A percentile compares a stretch with the other conserved stretches of the same genome.
phyloP scores from a whole-genome alignment of 2,329 filamentous ascomycete genomes.

The Hypoxylon sp. region DNA sequence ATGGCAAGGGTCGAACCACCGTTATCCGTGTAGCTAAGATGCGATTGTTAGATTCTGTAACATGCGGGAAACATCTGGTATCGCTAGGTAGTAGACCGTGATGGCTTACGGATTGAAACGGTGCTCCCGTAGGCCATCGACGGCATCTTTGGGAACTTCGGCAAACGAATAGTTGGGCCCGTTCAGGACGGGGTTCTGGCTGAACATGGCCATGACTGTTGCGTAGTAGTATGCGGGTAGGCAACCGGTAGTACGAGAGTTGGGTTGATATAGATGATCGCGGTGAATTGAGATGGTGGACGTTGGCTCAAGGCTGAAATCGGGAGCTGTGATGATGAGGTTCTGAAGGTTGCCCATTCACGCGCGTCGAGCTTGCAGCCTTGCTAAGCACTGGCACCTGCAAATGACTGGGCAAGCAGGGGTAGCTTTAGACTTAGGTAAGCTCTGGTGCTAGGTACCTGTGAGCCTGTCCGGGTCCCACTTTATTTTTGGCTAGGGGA shows the following conservation, averaged over 20 bases:
- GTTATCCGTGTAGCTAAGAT: slow-evolving; percentile 90
- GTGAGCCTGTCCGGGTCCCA: slow-evolving; percentile 5
- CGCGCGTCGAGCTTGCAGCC: slow-evolving; percentile 61
- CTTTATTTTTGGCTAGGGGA: slow-evolving; percentile 31
- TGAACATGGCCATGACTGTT: slow-evolving; percentile 72
- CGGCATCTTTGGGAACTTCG: slow-evolving; percentile 66
- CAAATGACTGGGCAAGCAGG: slow-evolving; percentile 26
- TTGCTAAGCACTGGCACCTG: slow-evolving; percentile 50
- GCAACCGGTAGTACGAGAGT: slow-evolving; percentile 10
- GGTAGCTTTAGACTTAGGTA: slow-evolving; percentile 44
- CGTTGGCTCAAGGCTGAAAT: slow-evolving; percentile 38
- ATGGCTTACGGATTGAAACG: slow-evolving; percentile 87
- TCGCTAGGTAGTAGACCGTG: slow-evolving; percentile 1
- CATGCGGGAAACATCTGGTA: background rate
- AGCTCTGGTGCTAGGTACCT: background rate
- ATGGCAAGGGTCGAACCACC: slow-evolving; percentile 97
- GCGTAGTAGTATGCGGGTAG: slow-evolving; percentile 16
- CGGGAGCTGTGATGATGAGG: slow-evolving; percentile 37
- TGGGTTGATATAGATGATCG: slow-evolving; percentile 19
- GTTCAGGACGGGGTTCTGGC: slow-evolving; percentile 76
- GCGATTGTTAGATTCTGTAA: slow-evolving; percentile 15
- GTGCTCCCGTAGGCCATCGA: slow-evolving; percentile 75
- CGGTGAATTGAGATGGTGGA: slow-evolving; percentile 29
- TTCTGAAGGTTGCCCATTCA: slow-evolving; percentile 33
- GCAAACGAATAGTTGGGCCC: slow-evolving; percentile 77